A percentile compares a stretch with the other conserved stretches of the same genome.
phyloP scores from a whole-genome alignment of 129 eudicot genomes.

The Escallonia herrerae region DNA sequence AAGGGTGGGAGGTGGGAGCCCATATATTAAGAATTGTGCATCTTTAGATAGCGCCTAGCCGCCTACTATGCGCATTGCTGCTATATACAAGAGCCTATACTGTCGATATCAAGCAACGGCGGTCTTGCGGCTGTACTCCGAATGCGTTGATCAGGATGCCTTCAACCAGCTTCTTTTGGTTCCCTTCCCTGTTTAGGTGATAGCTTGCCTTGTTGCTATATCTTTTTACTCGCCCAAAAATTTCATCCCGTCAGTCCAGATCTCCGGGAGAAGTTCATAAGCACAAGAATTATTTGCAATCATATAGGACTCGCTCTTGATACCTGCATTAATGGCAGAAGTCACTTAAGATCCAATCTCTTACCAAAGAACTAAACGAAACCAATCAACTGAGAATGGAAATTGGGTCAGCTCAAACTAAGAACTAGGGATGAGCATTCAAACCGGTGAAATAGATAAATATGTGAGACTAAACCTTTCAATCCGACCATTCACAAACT shows the following conservation, averaged over 20 bases:
- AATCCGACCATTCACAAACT: no score
- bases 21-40: no score
- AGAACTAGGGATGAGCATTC: no score
- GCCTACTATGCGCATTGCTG: no score
- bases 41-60: no score
- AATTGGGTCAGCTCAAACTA: no score
- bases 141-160: conserved; percentile 4
- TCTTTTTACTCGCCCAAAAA: background rate
- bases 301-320: conserved; percentile 87
- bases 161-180: conserved; percentile 2
- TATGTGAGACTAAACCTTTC: no score
- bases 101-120: conserved; percentile 26
- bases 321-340: conserved; percentile 25
- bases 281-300: conserved; percentile 9
- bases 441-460: no score
- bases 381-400: no score
- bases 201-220: background rate
- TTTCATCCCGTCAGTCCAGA: background rate
- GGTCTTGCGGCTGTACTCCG: conserved; percentile 25
- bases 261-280: conserved; percentile 1
- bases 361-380: no score
- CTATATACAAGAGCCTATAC: conserved; percentile 34
- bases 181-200: background rate
- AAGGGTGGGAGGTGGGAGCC: no score
- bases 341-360: no score